Base-by-base conservation (phyloP, 495 filamentous ascomycete species). In the Lasiosphaeria miniovina region DNA sequence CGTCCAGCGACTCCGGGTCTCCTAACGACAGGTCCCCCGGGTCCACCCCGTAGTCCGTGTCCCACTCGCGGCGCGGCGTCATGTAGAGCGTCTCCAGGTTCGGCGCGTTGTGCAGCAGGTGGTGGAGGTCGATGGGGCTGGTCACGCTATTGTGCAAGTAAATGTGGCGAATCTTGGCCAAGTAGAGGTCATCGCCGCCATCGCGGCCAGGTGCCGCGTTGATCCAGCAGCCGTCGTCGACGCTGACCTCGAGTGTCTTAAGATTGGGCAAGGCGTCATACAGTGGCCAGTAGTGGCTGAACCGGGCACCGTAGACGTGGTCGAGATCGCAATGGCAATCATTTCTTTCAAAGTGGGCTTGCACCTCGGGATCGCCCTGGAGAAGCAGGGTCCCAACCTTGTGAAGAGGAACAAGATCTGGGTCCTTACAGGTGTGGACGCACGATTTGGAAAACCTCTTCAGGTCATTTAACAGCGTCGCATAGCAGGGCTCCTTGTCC, bases 11-110 rank as follows among this genome's bases (percentile, higher is more conserved):
- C n/a, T 68, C 61, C 2, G 61, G 58, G 55, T 70, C 53, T 4
- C 55, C 63, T 14, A 62, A 32, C 15, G 46, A 7, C 17, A 31
- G n/a, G 38, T 36, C 40, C 17, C 53, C 34, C 4, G 57, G 35
- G 4, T 45, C 35, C 8, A 53, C 48, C 32, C 49, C 36, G 36
- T 31, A 11, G 33, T 60, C 43, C 49, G 45, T 43, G 9, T 15
- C n/a, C 6, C 40, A 52, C 15, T 63, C 63, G 9, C 50, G 49
- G 32, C 67, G 63, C 11, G 71, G 64, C 4, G 56, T 51, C 61
- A 73, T 62, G 67, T 73, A 71, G 12, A 73, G 63, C 2, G 69
- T 71, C 54, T 71, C 57, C 36, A 71, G 65, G 8, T 62, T 32
- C 2, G 69, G 67, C 17, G 68, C 67, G 59, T 70, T 65, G 3